Base-by-base conservation (phyloP, 495 filamentous ascomycete species). In the Aspergillus ellipticus region DNA sequence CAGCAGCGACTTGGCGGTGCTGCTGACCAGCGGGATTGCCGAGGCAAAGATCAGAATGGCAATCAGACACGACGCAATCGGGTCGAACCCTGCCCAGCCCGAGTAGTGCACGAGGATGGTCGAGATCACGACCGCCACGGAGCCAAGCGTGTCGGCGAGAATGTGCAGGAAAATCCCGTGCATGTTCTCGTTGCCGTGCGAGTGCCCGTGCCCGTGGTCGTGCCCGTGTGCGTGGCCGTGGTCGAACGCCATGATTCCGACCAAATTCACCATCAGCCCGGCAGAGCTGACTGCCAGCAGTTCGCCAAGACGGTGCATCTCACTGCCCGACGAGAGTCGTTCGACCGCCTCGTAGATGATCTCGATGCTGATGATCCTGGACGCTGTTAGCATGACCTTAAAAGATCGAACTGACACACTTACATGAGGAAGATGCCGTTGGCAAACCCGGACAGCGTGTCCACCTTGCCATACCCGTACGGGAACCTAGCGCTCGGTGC, bases 101-200 rank as follows among this genome's bases (percentile, higher is more conserved):
- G 86, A 84, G 59, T 89, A 87, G 64, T 96, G 86, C 4, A 95
- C 93, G 3, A 96, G 78, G 0, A 89, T 74, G 4, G 94, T 97
- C 10, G 91, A 96, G 42, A 93, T 85, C 52, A 99, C 96, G 43
- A 99, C 94, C 11, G 92, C 92, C 15, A 92, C 89, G 33, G 91
- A 96, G 11, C 94, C 94, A 17, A 97, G 83, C 0, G 95, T 96
- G 66, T 99, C 94, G 8, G 93, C 95, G 4, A 97, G 77, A 52
- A 99, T 89, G 63, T 99, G 94, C 8, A 99, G 75, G 74, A 93
- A 99, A 57, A 99, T 97, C n/a, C 94, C 94, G 57, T 92, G 85
- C 95, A 98, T 97, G 64, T 99, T 99, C 63, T 99, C 95, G 67
- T 95, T 96, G 52, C 89, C 89, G 68, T 95, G 89, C 54, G 57